These are phyloP conservation scores for Cadophora sp. DNA, from an alignment of 2,329 filamentous ascomycete species.

Conservation along the genomic window DNA sequence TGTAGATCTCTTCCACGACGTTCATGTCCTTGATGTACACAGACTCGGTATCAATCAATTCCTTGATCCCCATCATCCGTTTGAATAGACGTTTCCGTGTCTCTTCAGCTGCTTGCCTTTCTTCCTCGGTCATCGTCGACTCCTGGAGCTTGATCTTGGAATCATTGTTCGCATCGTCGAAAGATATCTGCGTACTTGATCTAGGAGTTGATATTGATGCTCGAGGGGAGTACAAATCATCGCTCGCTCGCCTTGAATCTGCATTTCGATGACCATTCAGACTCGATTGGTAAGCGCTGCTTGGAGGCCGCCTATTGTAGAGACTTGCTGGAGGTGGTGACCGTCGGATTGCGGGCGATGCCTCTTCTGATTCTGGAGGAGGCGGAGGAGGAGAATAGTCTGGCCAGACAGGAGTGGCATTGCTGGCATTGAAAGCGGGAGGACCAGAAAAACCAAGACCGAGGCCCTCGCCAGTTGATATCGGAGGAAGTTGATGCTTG, in stretches of 20 bases:
- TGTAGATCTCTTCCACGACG: slow-evolving; percentile 97
- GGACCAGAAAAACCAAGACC: slow-evolving; percentile 34
- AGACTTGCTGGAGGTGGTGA: slow-evolving; percentile 33
- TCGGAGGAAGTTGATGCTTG: slow-evolving; percentile 34
- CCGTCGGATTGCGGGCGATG: slow-evolving; percentile 27
- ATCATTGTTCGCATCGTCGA: slow-evolving; percentile 32
- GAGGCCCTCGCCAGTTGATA: slow-evolving; percentile 38
- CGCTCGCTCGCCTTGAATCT: slow-evolving; percentile 41
- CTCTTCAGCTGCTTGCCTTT: slow-evolving; percentile 55
- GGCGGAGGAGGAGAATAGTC: slow-evolving; percentile 37
- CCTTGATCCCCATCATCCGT: slow-evolving; percentile 85
- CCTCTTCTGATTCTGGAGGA: slow-evolving; percentile 22
- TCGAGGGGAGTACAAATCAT: slow-evolving; percentile 41
- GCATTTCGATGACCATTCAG: slow-evolving; percentile 35
- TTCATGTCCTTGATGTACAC: slow-evolving; percentile 95
- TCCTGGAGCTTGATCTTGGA: slow-evolving; percentile 23
- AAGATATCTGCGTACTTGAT: slow-evolving; percentile 42
- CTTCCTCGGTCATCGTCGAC: slow-evolving; percentile 35
- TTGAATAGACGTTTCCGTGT: slow-evolving; percentile 77
- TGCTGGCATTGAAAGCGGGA: slow-evolving; percentile 27
- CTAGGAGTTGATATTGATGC: slow-evolving; percentile 43
- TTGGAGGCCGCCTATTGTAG: slow-evolving; percentile 35
- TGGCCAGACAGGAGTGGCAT: slow-evolving; percentile 34
- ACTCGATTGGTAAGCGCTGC: slow-evolving; percentile 40
- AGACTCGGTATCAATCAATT: slow-evolving; percentile 91